Conservation (phyloP, 2,329 filamentous ascomycete genomes). For the Plenodomus biglobosus region DNA sequence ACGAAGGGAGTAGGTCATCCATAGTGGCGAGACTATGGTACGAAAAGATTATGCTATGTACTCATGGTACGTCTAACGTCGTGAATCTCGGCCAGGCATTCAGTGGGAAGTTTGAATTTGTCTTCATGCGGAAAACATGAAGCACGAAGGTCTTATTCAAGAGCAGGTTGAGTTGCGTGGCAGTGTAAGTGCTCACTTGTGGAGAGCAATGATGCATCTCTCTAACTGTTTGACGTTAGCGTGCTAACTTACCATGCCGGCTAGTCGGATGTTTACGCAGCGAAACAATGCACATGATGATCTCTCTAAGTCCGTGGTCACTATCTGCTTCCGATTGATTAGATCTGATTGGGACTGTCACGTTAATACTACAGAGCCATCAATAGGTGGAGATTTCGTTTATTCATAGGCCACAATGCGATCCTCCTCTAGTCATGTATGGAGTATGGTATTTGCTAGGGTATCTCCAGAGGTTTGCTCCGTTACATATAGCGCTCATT, state of each 20-base stretch:
- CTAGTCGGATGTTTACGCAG: not conserved
- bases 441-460: not conserved
- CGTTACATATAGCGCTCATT: not conserved
- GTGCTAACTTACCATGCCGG: not conserved
- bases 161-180: conserved; percentile 6
- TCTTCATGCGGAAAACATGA: not conserved
- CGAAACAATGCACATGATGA: too few relatives aligned
- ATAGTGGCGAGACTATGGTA: conserved; percentile 35
- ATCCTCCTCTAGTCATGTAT: too few relatives aligned
- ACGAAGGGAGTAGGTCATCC: conserved; percentile 63
- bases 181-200: conserved; percentile 4
- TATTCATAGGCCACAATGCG: too few relatives aligned
- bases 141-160: not conserved
- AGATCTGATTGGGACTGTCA: too few relatives aligned
- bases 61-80: not conserved
- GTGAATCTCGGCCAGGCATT: too few relatives aligned
- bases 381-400: too few relatives aligned
- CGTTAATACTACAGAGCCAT: too few relatives aligned
- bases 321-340: too few relatives aligned
- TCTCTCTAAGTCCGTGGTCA: too few relatives aligned
- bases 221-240: not conserved
- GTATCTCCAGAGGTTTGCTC: conserved; percentile 1
- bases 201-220: conserved; percentile 9
- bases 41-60: not conserved
- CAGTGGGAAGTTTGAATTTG: too few relatives aligned